Base-by-base conservation (phyloP, 2,329 filamentous ascomycete species). In the Alternaria burnsii region DNA sequence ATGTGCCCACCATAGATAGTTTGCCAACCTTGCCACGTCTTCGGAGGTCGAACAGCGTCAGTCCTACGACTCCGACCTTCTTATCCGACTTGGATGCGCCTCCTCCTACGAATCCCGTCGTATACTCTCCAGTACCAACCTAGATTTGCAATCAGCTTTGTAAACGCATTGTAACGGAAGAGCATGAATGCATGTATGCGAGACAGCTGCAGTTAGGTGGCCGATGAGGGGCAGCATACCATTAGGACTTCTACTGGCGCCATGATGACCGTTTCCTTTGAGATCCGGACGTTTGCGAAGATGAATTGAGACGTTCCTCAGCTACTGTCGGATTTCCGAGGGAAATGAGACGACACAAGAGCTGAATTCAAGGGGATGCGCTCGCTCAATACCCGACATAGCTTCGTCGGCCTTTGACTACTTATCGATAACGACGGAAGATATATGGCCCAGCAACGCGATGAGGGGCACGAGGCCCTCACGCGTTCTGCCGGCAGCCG, bases 111-210 rank as follows among this genome's bases (percentile, higher is more conserved):
- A 95, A 97, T 59, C 94, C 94, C 43, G 94, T 97, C 72, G 94
- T 97, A 85, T 97, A 97, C 85, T 97, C 94, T 74, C 94, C 94
- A 11, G 94, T 97, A 67, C 94, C 94, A 60, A 97, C 87, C 91
- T 79, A 52, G 28, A 51, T 40, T 26, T 32, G 32, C 40, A 9
- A 51, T 72, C 50, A 70, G 67, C 58, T 46, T 50, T 43, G 24
- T 36, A 30, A 18, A 18, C 28, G 24, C 41, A 18, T 28, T n/a
- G 38, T 28, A 34, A 22, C 28, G 47, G 41, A 52, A 40, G 61
- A 60, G 56, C 60, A 60, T 48, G 41, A 43, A 47, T 34, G n/a
- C 18, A 61, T 48, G 41, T 41, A 48, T 26, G 22, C 22, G 54
- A 44, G 46, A 20, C 44, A 14, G 20, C 12, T 42, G 26, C 44